These are phyloP conservation scores for Schizophyllum amplum DNA, from an alignment of 1,284 basidiomycete species.

Conservation along the genomic window DNA sequence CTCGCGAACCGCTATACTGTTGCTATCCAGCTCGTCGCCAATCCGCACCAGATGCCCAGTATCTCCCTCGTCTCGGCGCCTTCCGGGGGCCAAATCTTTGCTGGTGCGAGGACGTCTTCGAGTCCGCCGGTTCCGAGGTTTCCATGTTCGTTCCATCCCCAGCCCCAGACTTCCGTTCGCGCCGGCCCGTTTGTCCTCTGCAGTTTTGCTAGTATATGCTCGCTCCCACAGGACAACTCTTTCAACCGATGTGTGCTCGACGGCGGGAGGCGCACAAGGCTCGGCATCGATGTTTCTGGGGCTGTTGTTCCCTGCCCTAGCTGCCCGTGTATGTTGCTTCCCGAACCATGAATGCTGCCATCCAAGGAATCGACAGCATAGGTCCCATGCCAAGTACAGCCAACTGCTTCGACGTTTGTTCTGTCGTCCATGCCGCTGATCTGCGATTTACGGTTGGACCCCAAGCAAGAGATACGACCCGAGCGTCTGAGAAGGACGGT, in stretches of 20 bases:
- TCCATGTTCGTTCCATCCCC: constrained; percentile 97
- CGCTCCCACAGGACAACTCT: constrained; percentile 58
- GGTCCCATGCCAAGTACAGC: constrained; percentile 81
- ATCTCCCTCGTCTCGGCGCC: neutral
- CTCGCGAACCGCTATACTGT: neutral
- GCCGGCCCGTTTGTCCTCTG: constrained; percentile 4
- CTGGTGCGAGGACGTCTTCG: constrained; percentile 40
- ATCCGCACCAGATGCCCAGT: constrained; percentile 10
- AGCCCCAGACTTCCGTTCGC: constrained; percentile 57
- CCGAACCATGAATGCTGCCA: constrained; percentile 40
- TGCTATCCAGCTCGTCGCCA: constrained; percentile 13
- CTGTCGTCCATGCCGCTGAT: constrained; percentile 33
- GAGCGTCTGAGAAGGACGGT: constrained; percentile 47
- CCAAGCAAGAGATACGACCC: constrained; percentile 43
- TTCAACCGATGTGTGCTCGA: constrained; percentile 14
- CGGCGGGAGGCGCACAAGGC: constrained; percentile 29
- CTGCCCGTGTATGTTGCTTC: constrained; percentile 65
- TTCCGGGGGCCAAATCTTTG: constrained; percentile 42
- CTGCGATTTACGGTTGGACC: constrained; percentile 68
- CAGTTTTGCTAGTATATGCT: constrained; percentile 60
- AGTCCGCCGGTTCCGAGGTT: constrained; percentile 69
- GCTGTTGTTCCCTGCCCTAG: constrained; percentile 38
- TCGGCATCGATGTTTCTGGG: constrained; percentile 6
- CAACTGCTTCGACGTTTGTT: constrained; percentile 29
- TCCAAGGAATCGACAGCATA: constrained; percentile 39